Conservation (phyloP, 768 basidiomycete species). For the Mycena indigotica region DNA sequence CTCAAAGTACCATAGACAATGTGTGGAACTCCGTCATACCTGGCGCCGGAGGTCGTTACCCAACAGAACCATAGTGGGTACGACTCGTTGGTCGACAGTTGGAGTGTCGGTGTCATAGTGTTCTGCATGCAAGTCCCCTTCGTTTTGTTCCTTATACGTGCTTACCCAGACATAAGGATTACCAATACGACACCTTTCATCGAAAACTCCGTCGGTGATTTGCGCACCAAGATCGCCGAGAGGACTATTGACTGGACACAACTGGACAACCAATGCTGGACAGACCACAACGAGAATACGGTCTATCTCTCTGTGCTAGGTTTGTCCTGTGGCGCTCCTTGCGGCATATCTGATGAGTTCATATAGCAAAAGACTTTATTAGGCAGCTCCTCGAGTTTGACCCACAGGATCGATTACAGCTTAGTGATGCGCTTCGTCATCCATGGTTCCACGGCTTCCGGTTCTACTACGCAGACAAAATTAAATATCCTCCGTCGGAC, state of each 20-base stretch:
- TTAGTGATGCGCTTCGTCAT: conserved; percentile 68
- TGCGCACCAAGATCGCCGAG: conserved; percentile 60
- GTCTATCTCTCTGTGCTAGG: conserved; percentile 37
- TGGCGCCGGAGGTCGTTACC: conserved; percentile 88
- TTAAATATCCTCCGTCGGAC: conserved; percentile 16
- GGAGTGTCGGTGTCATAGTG: conserved; percentile 94
- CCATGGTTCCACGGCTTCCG: conserved; percentile 62
- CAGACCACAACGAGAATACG: background rate
- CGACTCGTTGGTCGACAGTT: conserved; percentile 88
- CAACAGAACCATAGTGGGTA: conserved; percentile 73
- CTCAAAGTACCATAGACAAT: conserved; percentile 60
- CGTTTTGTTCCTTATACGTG: conserved; percentile 15
- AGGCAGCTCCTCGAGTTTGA: conserved; percentile 61
- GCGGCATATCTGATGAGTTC: conserved; percentile 7
- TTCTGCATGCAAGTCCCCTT: conserved; percentile 75
- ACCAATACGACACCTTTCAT: conserved; percentile 80
- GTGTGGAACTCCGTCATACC: conserved; percentile 95
- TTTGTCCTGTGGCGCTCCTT: conserved; percentile 33
- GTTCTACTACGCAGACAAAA: background rate
- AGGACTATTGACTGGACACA: conserved; percentile 64
- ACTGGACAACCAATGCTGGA: conserved; percentile 34
- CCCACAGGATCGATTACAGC: conserved; percentile 69
- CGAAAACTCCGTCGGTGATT: conserved; percentile 58
- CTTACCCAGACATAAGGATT: conserved; percentile 50
- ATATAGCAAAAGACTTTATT: conserved; percentile 68